These are phyloP conservation scores for Rosa rugosa DNA, from an alignment of 306 rosid species.

Conservation along the genomic window DNA sequence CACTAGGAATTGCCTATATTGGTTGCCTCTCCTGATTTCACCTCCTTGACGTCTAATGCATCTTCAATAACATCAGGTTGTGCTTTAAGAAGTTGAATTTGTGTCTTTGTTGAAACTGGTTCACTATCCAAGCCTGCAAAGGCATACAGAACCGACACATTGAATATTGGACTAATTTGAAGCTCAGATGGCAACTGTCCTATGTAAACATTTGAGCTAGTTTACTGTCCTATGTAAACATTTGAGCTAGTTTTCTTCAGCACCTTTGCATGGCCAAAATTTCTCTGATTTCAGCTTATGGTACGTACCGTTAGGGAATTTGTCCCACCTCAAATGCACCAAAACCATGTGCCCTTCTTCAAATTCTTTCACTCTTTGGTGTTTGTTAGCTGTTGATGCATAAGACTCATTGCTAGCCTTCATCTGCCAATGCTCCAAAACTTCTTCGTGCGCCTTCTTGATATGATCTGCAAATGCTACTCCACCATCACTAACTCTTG, in stretches of 20 bases:
- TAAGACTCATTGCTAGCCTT: constrained; percentile 3
- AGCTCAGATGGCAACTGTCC: neutral
- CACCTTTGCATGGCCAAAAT: neutral
- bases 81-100: neutral
- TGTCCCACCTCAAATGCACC: neutral
- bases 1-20: neutral
- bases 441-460: neutral
- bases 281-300: neutral
- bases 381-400: neutral
- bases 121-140: neutral
- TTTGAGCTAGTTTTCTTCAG: neutral
- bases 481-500: neutral
- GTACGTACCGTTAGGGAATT: neutral
- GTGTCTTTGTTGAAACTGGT: neutral
- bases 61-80: neutral
- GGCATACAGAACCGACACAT: neutral
- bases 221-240: neutral
- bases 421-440: neutral
- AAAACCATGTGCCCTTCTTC: neutral
- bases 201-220: neutral
- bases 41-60: neutral
- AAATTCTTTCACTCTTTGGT: neutral
- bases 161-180: neutral
- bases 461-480: neutral
- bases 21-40: neutral